Conservation (phyloP, 345 rosid species). For the Aquilaria malaccensis region DNA sequence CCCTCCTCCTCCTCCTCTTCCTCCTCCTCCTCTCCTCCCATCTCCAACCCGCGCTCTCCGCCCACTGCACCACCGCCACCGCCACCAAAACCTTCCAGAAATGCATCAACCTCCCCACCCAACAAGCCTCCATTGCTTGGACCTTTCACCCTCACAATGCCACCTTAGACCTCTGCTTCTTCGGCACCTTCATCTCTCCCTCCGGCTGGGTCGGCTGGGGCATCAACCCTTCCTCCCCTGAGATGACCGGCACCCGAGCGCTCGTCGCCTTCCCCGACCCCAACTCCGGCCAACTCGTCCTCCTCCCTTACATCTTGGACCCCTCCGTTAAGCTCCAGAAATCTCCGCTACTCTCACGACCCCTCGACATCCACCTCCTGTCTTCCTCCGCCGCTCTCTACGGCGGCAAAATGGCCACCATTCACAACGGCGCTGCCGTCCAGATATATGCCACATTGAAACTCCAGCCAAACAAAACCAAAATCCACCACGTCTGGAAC, state of each 20-base stretch:
- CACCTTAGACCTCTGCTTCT: conserved; percentile 80
- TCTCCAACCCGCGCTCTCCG: conserved; percentile 25
- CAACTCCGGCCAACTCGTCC: conserved; percentile 66
- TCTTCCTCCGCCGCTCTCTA: conserved; percentile 80
- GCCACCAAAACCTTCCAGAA: conserved; percentile 55
- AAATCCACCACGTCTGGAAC: conserved; percentile 83
- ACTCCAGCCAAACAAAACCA: conserved; percentile 54
- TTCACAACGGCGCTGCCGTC: conserved; percentile 67
- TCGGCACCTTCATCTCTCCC: conserved; percentile 88
- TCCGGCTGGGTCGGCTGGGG: conserved; percentile 99
- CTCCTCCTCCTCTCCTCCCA: conserved; percentile 22
- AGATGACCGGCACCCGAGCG: conserved; percentile 86
- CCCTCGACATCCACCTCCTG: conserved; percentile 59
- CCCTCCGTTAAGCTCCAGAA: conserved; percentile 83
- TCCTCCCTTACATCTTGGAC: conserved; percentile 73
- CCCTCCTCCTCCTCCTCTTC: conserved; percentile 11
- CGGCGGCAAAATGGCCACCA: conserved; percentile 86
- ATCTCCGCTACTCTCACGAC: conserved; percentile 72
- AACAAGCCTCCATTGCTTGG: conserved; percentile 94
- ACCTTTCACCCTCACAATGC: conserved; percentile 75
- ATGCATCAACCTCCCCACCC: conserved; percentile 79
- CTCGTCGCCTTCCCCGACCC: conserved; percentile 89
- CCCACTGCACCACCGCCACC: conserved; percentile 55
- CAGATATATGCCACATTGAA: conserved; percentile 69
- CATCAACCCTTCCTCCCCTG: conserved; percentile 59